A percentile compares a stretch with the other conserved stretches of the same genome.
These are phyloP conservation scores for Hyaloscypha hepaticicola DNA, from an alignment of 495 filamentous ascomycete genomes.

Conservation along the genomic window DNA sequence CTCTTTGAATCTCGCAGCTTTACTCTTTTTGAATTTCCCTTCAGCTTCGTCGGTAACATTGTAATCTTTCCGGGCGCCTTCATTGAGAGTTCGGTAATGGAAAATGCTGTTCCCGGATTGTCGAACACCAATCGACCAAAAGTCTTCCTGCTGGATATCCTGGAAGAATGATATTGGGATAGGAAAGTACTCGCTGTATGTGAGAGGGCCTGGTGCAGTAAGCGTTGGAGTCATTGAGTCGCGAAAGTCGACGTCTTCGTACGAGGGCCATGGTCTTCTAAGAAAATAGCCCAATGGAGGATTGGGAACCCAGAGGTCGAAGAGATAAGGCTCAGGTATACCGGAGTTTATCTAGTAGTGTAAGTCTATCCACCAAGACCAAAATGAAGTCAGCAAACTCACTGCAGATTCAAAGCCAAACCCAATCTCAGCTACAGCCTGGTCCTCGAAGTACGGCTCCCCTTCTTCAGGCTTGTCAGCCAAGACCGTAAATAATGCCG, in stretches of 20 bases:
- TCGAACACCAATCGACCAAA: constrained; percentile 11
- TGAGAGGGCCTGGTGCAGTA: not conserved
- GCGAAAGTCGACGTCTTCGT: not conserved
- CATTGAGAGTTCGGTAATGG: constrained; percentile 6
- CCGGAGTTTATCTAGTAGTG: constrained; percentile 7
- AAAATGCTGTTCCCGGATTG: constrained; percentile 1
- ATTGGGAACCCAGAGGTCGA: not conserved
- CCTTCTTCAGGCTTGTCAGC: not conserved
- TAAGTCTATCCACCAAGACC: not conserved
- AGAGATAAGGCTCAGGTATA: not conserved
- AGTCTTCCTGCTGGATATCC: constrained; percentile 17
- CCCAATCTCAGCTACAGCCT: constrained; percentile 13
- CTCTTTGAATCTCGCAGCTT: not conserved
- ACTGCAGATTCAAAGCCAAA: constrained; percentile 12
- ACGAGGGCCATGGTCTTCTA: constrained; percentile 1
- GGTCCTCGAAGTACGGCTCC: constrained; percentile 16
- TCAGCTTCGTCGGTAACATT: not conserved
- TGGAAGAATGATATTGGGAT: constrained; percentile 17
- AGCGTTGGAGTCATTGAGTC: not conserved
- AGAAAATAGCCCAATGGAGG: constrained; percentile 11
- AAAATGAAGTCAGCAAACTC: not conserved
- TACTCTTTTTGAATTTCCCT: not conserved
- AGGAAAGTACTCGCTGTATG: constrained; percentile 6
- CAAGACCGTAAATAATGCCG: not conserved
- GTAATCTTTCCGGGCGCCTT: constrained; percentile 1